A percentile compares a stretch with the other conserved stretches of the same genome.
Conservation (phyloP, 768 basidiomycete species). For the Pleurotus tuber-regium region DNA sequence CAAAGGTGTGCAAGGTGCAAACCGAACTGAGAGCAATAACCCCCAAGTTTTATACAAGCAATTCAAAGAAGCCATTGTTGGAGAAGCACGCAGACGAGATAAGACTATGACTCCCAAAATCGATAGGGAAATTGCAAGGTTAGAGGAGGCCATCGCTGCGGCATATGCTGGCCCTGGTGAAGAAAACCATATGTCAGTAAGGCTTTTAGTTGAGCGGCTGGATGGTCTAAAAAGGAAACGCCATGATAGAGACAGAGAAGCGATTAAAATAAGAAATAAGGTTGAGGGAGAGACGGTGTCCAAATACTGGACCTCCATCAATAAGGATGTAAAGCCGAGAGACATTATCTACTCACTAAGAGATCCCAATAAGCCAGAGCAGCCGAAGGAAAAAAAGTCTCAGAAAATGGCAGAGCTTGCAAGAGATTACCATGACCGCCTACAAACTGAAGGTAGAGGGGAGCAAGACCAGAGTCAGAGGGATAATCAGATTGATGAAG, state of each 20-base stretch:
- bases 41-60: constrained; percentile 11
- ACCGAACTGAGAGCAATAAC: neutral
- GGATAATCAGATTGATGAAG: too few species aligned
- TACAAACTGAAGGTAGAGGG: neutral
- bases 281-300: constrained; percentile 1
- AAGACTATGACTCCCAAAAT: constrained; percentile 12
- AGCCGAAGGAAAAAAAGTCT: neutral
- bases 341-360: neutral
- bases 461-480: too few species aligned
- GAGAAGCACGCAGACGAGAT: constrained; percentile 7
- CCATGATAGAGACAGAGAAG: constrained; percentile 2
- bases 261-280: constrained; percentile 1
- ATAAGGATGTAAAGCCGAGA: neutral
- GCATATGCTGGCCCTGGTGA: neutral
- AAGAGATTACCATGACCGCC: neutral
- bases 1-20: constrained; percentile 5
- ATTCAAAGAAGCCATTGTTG: constrained; percentile 8
- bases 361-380: neutral
- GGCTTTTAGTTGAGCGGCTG: constrained; percentile 3
- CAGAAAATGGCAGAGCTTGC: neutral
- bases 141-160: neutral
- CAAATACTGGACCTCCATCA: neutral
- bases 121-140: neutral
- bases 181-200: neutral
- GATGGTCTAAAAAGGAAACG: constrained; percentile 3